Base-by-base conservation (phyloP, 257 asterid genomes). In the Forsythia viridissima region DNA sequence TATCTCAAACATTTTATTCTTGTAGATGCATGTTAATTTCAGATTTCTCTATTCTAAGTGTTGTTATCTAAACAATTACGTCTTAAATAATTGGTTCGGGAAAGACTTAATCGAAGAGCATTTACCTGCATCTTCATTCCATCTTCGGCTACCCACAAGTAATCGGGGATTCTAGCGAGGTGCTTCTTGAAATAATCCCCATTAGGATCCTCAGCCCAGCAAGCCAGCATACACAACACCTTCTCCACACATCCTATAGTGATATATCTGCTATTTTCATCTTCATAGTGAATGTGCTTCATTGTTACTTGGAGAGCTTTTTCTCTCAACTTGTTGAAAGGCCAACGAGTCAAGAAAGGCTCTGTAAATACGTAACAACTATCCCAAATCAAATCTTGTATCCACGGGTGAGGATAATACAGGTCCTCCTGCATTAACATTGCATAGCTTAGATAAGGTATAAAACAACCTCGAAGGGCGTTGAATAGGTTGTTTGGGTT, bases 121-220 rank as follows among this genome's bases (percentile, higher is more conserved):
- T 18, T 43, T 37, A 90, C 94, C 94, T 90, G 94, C 97, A 92
- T 89, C 71, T 92, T 92, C 97, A 92, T 89, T 71, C 97, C 95
- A 83, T 92, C 97, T 84, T 92, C 97, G 0, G 93, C 95, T 52
- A 92, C 84, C 97, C 97, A 92, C 6, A 92, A 41, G 42, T 92
- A 90, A 77, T 92, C 97, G 1, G 95, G 95, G 81, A 92, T 86
- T 75, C 97, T 84, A 1, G 90, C 95, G 0, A 90, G 91, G 85
- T 92, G 95, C 70, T 90, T 90, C 89, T 89, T 90, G 92, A 90
- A 90, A 80, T 85, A 90, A 76, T 92, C 93, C 6, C 97, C 92
- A 16, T 92, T 80, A 1, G 95, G 97, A 78, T 92, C 93, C 83
- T 92, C 95, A 40, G 84, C 92, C 97, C 97, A 92, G 67, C 97